Percentiles rank a stretch among this genome's conserved stretches.
phyloP scores from a whole-genome alignment of 345 rosid species.

The Brassica carinata region DNA sequence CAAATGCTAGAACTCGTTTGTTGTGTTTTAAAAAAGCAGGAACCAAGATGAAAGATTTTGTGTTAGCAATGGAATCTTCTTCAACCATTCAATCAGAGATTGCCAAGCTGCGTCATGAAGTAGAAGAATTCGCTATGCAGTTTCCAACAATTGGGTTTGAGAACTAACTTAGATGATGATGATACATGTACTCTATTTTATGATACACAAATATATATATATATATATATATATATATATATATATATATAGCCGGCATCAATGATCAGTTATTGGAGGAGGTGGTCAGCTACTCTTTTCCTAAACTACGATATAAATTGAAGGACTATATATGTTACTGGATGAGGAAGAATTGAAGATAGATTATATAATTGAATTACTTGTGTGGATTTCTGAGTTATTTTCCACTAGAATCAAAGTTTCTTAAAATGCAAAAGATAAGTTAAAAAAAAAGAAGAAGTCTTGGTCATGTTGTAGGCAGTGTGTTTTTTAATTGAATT shows the following conservation, averaged over 20 bases:
- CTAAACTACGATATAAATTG: neutral
- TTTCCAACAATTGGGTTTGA: constrained; percentile 95
- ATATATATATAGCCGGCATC: neutral
- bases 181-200: constrained; percentile 30
- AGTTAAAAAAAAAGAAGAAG: neutral
- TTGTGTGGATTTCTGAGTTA: neutral
- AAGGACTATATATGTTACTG: neutral
- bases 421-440: neutral
- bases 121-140: constrained; percentile 89
- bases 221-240: neutral
- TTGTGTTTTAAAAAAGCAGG: constrained; percentile 48
- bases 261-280: neutral
- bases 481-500: constrained; percentile 6
- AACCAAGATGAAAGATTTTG: constrained; percentile 86
- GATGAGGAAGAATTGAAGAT: neutral
- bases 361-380: neutral
- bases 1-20: constrained; percentile 4
- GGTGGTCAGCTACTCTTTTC: neutral
- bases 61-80: constrained; percentile 59
- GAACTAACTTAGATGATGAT: constrained; percentile 47
- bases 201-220: neutral
- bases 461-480: constrained; percentile 19
- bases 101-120: constrained; percentile 63
- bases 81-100: constrained; percentile 66
- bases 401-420: neutral